phyloP scores from a whole-genome alignment of 768 basidiomycete species.

The Gloeostereum incarnatum region DNA sequence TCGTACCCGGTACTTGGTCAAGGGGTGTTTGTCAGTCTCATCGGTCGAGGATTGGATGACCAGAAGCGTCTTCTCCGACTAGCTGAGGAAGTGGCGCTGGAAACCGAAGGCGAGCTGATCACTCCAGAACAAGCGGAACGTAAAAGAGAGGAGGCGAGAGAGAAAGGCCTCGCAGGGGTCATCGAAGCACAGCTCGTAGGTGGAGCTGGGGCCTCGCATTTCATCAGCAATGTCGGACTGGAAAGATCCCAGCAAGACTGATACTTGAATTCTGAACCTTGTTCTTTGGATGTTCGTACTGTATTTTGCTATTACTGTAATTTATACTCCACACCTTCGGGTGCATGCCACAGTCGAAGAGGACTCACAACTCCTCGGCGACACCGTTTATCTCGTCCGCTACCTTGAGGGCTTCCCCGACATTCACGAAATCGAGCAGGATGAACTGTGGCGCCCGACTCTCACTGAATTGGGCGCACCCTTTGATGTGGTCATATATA shows the following conservation, averaged over 20 bases:
- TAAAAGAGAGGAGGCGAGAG: conserved; percentile 25
- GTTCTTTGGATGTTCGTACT: no score
- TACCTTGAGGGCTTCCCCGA: conserved; percentile 27
- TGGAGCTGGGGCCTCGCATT: no score
- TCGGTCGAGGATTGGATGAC: conserved; percentile 46
- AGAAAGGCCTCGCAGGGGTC: background rate
- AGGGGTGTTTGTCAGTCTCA: conserved; percentile 67
- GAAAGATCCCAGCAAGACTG: no score
- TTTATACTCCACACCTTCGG: no score
- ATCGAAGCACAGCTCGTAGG: no score
- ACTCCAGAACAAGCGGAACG: conserved; percentile 58
- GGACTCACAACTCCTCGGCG: no score
- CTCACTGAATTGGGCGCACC: conserved; percentile 28
- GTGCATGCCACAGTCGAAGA: no score
- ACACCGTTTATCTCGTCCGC: conserved; percentile 32
- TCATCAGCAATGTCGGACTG: no score
- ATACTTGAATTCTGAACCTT: no score
- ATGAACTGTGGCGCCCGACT: conserved; percentile 36
- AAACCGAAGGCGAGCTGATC: conserved; percentile 47
- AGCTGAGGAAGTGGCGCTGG: conserved; percentile 53
- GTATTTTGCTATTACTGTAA: no score
- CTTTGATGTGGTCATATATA: conserved; percentile 27
- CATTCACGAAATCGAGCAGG: conserved; percentile 36
- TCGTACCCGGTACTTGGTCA: conserved; percentile 60
- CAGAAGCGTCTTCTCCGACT: conserved; percentile 38